These are phyloP conservation scores for Microsporum ferrugineum DNA, from an alignment of 2,329 filamentous ascomycete species.

Conservation along the genomic window DNA sequence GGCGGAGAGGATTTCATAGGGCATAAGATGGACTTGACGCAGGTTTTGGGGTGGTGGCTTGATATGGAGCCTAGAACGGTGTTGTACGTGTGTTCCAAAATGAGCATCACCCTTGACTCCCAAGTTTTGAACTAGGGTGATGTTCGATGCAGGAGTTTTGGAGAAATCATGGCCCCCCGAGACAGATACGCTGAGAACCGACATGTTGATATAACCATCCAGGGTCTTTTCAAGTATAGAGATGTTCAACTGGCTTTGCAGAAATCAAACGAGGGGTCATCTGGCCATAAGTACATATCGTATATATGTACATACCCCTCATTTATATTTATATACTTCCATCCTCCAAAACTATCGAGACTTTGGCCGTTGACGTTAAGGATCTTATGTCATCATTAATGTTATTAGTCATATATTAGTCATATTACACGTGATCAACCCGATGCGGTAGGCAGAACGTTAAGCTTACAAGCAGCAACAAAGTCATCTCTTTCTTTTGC, in stretches of 20 bases:
- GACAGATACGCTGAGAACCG: slow-evolving; percentile 15
- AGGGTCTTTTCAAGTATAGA: too few species aligned
- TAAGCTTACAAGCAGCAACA: neutral
- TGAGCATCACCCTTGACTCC: slow-evolving; percentile 21
- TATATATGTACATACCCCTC: neutral
- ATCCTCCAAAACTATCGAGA: too few species aligned
- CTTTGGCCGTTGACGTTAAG: neutral
- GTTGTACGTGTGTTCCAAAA: slow-evolving; percentile 18
- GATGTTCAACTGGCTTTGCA: neutral
- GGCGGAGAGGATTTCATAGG: slow-evolving; percentile 16
- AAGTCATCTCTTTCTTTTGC: neutral
- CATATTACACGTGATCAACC: neutral
- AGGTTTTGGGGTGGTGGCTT: slow-evolving; percentile 18
- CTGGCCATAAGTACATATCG: too few species aligned
- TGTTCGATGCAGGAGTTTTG: slow-evolving; percentile 14
- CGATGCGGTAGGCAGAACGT: neutral
- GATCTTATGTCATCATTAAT: neutral
- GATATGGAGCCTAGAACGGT: slow-evolving; percentile 16
- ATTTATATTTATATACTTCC: neutral
- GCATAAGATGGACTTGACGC: slow-evolving; percentile 22
- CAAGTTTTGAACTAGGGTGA: slow-evolving; percentile 17
- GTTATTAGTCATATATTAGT: neutral
- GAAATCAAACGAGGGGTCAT: too few species aligned
- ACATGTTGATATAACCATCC: slow-evolving; percentile 9
- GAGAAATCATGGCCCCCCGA: slow-evolving; percentile 19